Base-by-base conservation (phyloP, 2,329 filamentous ascomycete genomes). In the Ilyonectria robusta region DNA sequence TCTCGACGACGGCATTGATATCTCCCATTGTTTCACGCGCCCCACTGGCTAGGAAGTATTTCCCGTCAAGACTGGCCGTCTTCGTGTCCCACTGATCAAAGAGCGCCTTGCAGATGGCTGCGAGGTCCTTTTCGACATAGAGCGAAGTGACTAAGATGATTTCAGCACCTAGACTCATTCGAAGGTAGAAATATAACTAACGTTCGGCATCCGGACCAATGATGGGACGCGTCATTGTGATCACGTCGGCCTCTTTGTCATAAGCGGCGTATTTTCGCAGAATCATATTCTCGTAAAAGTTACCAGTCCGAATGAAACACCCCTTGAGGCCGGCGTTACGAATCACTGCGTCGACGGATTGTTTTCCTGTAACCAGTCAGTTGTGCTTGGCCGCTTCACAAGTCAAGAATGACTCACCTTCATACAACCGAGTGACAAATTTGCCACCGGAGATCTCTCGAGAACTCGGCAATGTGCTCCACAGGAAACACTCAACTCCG, bases 251-350 rank as follows among this genome's bases (percentile, higher is more conserved):
- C 1, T 42, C 44, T 8, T n/a, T 63, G 29, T 68, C 66, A 21
- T 68, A 68, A 4, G 66, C 44, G 17, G 66, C 66, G n/a, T 68
- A 68, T 21, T 68, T 68, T 5, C 66, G 66, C 23, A 51, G 35
- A 40, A 68, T 68, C 66, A 68, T 68, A 8, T 68, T 68, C 44
- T 68, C 66, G 26, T 68, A 68, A 13, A 67, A 68, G 31, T 68
- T 68, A 4, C 66, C 66, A n/a, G 66, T 68, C 2, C 66, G 59
- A 9, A 68, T 63, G 11, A 68, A 68, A 6, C 42, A 48, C 9
- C 66, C 66, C 13, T 63, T 67, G 42, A 68, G 66, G 11, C 63
- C 66, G 10, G 66, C 66, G n/a, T 59, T 26, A 4, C 66, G 66
- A 53, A 68, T 68, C 21, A 68, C 66, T 0, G 64, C 66, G 26